Conservation (phyloP, 225 moss, liverwort and hornwort genomes). For the Physcomitrellopsis africana region DNA sequence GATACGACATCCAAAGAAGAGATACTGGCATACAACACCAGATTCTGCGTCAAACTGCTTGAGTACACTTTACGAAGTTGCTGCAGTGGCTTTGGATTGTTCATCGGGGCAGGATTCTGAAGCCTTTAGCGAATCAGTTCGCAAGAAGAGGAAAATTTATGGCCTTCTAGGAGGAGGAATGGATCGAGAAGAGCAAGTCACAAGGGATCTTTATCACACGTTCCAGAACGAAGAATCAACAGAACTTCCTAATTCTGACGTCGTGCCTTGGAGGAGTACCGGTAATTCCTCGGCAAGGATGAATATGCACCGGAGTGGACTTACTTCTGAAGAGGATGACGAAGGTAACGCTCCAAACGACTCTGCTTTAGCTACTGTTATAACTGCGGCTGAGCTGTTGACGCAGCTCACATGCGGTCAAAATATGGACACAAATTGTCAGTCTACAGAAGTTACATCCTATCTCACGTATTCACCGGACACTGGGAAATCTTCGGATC, state of each 20-base stretch:
- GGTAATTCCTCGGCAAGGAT: conserved; percentile 22
- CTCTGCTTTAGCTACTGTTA: conserved; percentile 37
- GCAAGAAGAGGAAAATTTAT: conserved; percentile 35
- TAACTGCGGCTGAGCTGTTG: conserved; percentile 57
- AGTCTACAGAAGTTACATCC: conserved; percentile 21
- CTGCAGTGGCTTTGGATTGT: background rate
- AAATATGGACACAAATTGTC: conserved; percentile 22
- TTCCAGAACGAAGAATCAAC: conserved; percentile 28
- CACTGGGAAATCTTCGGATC: conserved; percentile 15
- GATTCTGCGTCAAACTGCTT: background rate
- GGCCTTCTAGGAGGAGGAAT: conserved; percentile 3
- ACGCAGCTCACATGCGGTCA: conserved; percentile 39
- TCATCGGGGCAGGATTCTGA: conserved; percentile 24
- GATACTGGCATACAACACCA: conserved; percentile 38
- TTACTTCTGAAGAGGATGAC: conserved; percentile 43
- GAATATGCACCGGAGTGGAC: conserved; percentile 43
- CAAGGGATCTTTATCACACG: conserved; percentile 43
- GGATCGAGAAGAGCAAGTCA: conserved; percentile 33
- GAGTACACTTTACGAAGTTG: conserved; percentile 6
- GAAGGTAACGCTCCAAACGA: conserved; percentile 23
- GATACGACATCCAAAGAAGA: conserved; percentile 35
- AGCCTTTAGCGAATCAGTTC: conserved; percentile 8
- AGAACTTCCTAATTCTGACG: background rate
- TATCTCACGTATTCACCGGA: conserved; percentile 13
- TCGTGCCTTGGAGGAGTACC: conserved; percentile 33